Evolutionary conservation across 1,284 basidiomycete species (phyloP).

Genomic region (Sutorius eximius): DNA sequence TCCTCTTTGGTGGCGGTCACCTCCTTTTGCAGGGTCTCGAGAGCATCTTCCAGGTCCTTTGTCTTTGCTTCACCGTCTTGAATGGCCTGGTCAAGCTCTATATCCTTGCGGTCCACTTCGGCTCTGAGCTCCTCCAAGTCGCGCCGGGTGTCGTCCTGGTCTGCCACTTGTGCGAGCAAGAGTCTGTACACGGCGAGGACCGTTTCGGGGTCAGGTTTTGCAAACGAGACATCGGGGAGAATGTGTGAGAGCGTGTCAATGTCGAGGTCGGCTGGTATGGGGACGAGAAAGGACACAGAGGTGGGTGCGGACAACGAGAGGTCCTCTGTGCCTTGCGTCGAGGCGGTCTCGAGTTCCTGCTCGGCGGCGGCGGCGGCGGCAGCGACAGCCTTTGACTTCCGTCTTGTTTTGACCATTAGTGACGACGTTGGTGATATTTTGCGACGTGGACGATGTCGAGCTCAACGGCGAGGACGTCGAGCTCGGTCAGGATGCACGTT

Average conservation of each 20-base stretch:
- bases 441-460: neutral
- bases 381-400: constrained; percentile 44
- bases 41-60: constrained; percentile 52
- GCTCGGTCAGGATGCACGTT: constrained; percentile 12
- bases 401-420: constrained; percentile 39
- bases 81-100: constrained; percentile 76
- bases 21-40: constrained; percentile 55
- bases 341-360: constrained; percentile 34
- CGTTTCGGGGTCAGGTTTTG: constrained; percentile 54
- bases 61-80: constrained; percentile 66
- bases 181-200: constrained; percentile 62
- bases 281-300: constrained; percentile 33
- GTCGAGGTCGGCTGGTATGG: constrained; percentile 61
- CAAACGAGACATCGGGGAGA: constrained; percentile 53
- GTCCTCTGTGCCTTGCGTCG: constrained; percentile 36
- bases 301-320: constrained; percentile 10
- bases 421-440: neutral
- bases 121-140: constrained; percentile 67
- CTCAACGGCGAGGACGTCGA: constrained; percentile 10
- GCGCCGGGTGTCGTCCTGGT: constrained; percentile 52
- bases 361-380: constrained; percentile 34
- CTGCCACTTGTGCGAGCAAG: constrained; percentile 54
- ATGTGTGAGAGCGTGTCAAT: constrained; percentile 53
- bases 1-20: constrained; percentile 55
- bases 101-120: constrained; percentile 63